Evolutionary conservation across 2,329 filamentous ascomycete genomes (phyloP), one percentile per base, ranked within the genome.

Genomic region (Periconia digitata): DNA sequence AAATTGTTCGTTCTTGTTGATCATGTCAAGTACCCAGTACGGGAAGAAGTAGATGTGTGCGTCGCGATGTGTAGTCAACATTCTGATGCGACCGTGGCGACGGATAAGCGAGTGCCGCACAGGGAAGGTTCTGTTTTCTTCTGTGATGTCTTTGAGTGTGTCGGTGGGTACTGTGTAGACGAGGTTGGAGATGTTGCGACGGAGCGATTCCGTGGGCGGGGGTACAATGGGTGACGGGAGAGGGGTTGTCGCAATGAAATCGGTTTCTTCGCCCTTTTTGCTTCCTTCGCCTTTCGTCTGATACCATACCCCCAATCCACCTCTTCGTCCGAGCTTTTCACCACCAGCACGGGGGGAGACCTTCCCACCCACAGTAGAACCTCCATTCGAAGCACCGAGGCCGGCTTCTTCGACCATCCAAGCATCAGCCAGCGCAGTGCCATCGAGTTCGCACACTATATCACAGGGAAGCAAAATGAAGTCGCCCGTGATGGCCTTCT

Each of bases 11-110:
- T 96, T 95, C 53, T 81, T 78, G 49, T 83, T 82, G 36, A 95
- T 83, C 69, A 96, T 88, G 45, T 95, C 86, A 62, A 96, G 82
- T 8, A 95, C 82, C 92, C 94, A 97, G 57, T 84, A 85, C 0
- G 94, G 94, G 58, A 99, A 89, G 54, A 99, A 84, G 72, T 99
- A 99, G 49, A 97, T 87, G 66, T 97, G 92, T 0, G 92, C 89
- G 68, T 97, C 92, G 36, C 94, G 84, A 68, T 95, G 87, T 3
- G 86, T 90, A 13, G 85, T 92, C 50, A 92, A 79, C 79, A 96
- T 87, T 59, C 86, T 86, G 36, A 95, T 78, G 27, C 84, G 83
- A 8, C 89, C 85, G 63, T 95, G 86, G 56, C 83, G 84, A 49
- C 84, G 81, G 12, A 96, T 75, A 23, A 96, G 78, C 3, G 85